These are phyloP conservation scores for Alternaria hordeiaustralica DNA, from an alignment of 2,329 filamentous ascomycete species.

Conservation along the genomic window DNA sequence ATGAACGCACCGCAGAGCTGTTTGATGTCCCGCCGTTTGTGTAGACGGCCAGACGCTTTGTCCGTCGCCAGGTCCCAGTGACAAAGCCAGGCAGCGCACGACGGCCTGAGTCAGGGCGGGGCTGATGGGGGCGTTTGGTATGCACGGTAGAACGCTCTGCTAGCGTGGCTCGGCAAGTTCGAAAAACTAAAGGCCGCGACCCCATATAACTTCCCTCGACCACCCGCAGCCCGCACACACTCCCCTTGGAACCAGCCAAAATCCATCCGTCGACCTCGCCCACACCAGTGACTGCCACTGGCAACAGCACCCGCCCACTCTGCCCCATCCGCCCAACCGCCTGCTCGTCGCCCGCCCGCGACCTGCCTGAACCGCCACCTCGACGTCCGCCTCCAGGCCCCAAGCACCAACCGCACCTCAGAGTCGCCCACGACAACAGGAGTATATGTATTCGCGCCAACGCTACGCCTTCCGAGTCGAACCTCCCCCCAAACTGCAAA, in stretches of 20 bases:
- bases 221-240: constrained; percentile 24
- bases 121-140: constrained; percentile 7
- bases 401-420: constrained; percentile 41
- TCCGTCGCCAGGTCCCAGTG: not conserved
- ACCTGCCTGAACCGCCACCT: constrained; percentile 45
- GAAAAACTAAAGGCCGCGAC: constrained; percentile 21
- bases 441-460: constrained; percentile 99
- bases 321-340: not conserved
- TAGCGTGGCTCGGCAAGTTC: constrained; percentile 23
- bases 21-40: not conserved
- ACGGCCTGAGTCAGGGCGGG: not conserved
- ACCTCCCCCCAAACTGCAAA: constrained; percentile 93
- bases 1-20: not conserved
- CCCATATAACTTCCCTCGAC: constrained; percentile 26
- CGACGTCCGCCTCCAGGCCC: constrained; percentile 39
- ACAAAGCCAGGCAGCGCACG: not conserved
- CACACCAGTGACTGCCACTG: constrained; percentile 30
- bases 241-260: constrained; percentile 28
- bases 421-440: constrained; percentile 50
- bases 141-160: not conserved
- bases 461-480: constrained; percentile 92
- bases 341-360: constrained; percentile 35
- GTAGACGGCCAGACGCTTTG: not conserved
- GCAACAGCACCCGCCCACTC: constrained; percentile 10
- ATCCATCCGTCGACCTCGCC: constrained; percentile 24